phyloP scores from a whole-genome alignment of 805 yeast species.

The Nakazawaea anatomiae region DNA sequence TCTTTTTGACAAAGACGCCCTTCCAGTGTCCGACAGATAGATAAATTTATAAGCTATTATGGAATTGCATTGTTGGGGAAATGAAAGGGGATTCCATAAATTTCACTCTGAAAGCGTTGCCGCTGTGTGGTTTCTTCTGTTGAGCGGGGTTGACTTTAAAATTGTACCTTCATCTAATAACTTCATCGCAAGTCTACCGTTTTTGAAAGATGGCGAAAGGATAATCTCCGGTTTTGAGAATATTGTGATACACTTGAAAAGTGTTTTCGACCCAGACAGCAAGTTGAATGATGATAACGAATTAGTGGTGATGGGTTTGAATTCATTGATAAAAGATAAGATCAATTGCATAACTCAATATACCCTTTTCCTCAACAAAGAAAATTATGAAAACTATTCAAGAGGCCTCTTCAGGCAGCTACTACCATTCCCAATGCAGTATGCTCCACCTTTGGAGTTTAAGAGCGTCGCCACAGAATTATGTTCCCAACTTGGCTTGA shows the following conservation, averaged over 20 bases:
- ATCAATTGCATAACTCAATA: slow-evolving; percentile 47
- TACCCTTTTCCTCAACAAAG: slow-evolving; percentile 47
- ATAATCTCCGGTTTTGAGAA: slow-evolving; percentile 35
- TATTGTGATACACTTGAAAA: slow-evolving; percentile 28
- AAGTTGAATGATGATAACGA: slow-evolving; percentile 17
- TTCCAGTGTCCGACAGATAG: no score
- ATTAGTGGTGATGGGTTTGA: slow-evolving; percentile 39
- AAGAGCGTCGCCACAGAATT: slow-evolving; percentile 25
- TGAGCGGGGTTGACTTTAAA: slow-evolving; percentile 21
- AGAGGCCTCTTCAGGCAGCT: slow-evolving; percentile 45
- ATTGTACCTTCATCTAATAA: slow-evolving; percentile 56
- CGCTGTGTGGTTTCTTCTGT: slow-evolving; percentile 32
- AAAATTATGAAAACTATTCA: slow-evolving; percentile 56
- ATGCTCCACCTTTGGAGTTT: slow-evolving; percentile 52
- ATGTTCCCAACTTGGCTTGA: slow-evolving; percentile 27
- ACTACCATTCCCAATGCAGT: slow-evolving; percentile 72
- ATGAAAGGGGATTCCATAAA: slow-evolving; percentile 27
- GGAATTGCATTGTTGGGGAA: slow-evolving; percentile 53
- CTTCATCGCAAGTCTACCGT: slow-evolving; percentile 47
- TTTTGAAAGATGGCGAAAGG: slow-evolving; percentile 22
- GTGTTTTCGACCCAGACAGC: slow-evolving; percentile 8
- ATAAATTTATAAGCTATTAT: slow-evolving; percentile 5
- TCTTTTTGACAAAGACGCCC: no score
- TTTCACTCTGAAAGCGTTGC: slow-evolving; percentile 52
- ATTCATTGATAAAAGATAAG: slow-evolving; percentile 34